Evolutionary conservation across 768 basidiomycete species (phyloP).

Genomic region (Mrakia frigida): DNA sequence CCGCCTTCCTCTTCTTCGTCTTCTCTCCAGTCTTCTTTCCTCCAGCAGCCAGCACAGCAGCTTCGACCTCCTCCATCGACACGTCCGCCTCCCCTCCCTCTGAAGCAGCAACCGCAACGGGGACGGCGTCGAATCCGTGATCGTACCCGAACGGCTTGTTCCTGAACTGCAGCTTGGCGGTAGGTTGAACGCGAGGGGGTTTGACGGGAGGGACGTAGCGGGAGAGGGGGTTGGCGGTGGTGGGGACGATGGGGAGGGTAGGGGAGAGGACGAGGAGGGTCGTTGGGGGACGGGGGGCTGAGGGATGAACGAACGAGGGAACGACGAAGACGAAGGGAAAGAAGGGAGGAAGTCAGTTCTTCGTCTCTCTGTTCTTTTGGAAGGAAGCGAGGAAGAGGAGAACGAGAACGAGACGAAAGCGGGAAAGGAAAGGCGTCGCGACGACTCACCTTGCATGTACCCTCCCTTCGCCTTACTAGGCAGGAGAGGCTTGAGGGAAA

Average conservation of each 20-base stretch:
- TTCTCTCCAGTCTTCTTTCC: slow-evolving; percentile 14
- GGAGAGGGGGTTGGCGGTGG: neutral
- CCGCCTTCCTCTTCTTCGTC: slow-evolving; percentile 23
- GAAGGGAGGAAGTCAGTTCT: neutral
- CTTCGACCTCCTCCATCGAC: slow-evolving; percentile 12
- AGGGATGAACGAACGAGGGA: neutral
- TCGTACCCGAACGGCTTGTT: slow-evolving; percentile 27
- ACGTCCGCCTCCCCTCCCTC: too few relatives aligned
- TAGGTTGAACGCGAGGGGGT: slow-evolving; percentile 23
- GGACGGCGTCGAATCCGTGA: neutral
- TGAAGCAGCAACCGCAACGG: neutral
- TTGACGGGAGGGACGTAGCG: slow-evolving; percentile 26
- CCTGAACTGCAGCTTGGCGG: slow-evolving; percentile 27
- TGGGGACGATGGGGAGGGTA: slow-evolving; percentile 19
- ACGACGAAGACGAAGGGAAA: neutral
- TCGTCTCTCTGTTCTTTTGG: neutral
- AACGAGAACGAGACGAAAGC: neutral
- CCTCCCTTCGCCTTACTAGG: slow-evolving; percentile 10
- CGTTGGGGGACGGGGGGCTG: slow-evolving; percentile 18
- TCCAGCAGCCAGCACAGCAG: too few relatives aligned
- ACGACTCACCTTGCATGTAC: slow-evolving; percentile 25
- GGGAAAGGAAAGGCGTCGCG: neutral
- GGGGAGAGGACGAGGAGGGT: slow-evolving; percentile 23
- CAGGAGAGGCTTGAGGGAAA: slow-evolving; percentile 18
- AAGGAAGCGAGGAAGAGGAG: neutral